phyloP scores from a whole-genome alignment of 345 rosid genomes.

The Isatis tinctoria region DNA sequence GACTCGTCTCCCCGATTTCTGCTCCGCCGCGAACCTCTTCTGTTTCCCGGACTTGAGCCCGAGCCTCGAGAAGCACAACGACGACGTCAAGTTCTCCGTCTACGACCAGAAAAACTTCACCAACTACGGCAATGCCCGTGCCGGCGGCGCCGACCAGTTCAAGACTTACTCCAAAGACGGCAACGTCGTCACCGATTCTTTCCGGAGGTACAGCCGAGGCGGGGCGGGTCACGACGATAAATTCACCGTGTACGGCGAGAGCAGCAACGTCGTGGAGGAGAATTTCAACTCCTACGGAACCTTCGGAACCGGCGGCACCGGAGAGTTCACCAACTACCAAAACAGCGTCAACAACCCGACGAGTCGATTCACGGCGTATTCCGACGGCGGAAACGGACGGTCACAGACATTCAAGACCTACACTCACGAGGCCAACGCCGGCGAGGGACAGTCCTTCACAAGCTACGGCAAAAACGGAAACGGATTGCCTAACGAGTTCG shows the following conservation, averaged over 20 bases:
- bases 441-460: conserved; percentile 43
- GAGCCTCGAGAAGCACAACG: conserved; percentile 40
- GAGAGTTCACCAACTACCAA: conserved; percentile 58
- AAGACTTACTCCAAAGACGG: conserved; percentile 40
- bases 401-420: conserved; percentile 52
- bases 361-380: conserved; percentile 54
- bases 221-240: conserved; percentile 38
- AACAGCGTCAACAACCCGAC: conserved; percentile 53
- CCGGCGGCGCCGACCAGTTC: conserved; percentile 58
- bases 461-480: conserved; percentile 73
- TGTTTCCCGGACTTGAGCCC: conserved; percentile 64
- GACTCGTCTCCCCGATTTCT: conserved; percentile 59
- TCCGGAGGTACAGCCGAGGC: conserved; percentile 57
- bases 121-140: conserved; percentile 50
- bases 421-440: conserved; percentile 51
- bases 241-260: conserved; percentile 40
- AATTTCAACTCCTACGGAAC: conserved; percentile 72
- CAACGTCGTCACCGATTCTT: conserved; percentile 42
- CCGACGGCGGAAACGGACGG: conserved; percentile 46
- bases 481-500: conserved; percentile 52
- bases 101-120: conserved; percentile 72
- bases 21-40: conserved; percentile 77
- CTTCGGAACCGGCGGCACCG: conserved; percentile 55
- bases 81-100: conserved; percentile 49
- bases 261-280: conserved; percentile 58